Conservation (phyloP, 1,284 basidiomycete species). For the Malassezia globosa region DNA sequence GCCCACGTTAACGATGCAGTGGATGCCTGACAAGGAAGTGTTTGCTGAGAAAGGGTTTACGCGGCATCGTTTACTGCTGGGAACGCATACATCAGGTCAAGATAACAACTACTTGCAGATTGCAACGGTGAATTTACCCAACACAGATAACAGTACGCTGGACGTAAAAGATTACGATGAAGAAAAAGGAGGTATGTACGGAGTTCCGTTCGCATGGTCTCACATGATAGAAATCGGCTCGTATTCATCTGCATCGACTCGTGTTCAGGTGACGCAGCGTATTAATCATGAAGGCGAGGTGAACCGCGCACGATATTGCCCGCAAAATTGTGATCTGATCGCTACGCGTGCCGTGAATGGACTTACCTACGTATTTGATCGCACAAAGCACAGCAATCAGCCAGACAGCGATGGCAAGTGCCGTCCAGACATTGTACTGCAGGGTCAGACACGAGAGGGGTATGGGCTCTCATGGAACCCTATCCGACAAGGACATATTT, state of each 20-base stretch:
- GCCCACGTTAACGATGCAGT: constrained; percentile 95
- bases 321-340: constrained; percentile 91
- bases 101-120: constrained; percentile 93
- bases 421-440: constrained; percentile 77
- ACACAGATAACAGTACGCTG: constrained; percentile 54
- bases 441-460: constrained; percentile 88
- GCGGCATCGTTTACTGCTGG: constrained; percentile 81
- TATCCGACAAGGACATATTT: constrained; percentile 64
- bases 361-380: constrained; percentile 84
- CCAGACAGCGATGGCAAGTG: constrained; percentile 68
- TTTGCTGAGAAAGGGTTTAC: constrained; percentile 78
- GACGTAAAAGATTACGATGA: constrained; percentile 76
- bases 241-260: constrained; percentile 59
- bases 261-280: constrained; percentile 78
- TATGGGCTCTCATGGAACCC: constrained; percentile 92
- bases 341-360: constrained; percentile 86
- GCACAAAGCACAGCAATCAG: constrained; percentile 90
- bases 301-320: constrained; percentile 95
- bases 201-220: not conserved
- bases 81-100: constrained; percentile 93
- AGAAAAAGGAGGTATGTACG: constrained; percentile 59
- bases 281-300: constrained; percentile 96
- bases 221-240: constrained; percentile 38
- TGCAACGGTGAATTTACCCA: constrained; percentile 77
- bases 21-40: constrained; percentile 87